These are phyloP conservation scores for Apiospora koreana DNA, from an alignment of 2,329 filamentous ascomycete species.

Conservation along the genomic window DNA sequence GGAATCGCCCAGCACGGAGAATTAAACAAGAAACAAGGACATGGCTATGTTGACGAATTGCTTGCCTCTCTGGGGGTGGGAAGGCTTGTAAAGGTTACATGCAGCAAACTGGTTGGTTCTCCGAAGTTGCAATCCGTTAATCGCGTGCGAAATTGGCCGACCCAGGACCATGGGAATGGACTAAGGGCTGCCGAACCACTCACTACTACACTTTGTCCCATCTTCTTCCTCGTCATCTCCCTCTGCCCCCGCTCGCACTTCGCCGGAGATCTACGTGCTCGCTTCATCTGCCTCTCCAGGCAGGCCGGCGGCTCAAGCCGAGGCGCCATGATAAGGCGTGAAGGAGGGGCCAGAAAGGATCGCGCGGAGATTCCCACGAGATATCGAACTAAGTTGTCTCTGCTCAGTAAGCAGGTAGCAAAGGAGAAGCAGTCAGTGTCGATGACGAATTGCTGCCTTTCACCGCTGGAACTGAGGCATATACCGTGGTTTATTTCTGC, in stretches of 20 bases:
- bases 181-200: background rate
- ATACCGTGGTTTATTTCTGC: background rate
- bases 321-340: background rate
- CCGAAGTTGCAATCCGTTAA: background rate
- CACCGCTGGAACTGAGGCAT: background rate
- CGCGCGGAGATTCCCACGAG: background rate
- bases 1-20: background rate
- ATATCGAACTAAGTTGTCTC: background rate
- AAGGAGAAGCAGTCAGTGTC: background rate
- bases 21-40: background rate
- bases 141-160: background rate
- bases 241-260: background rate
- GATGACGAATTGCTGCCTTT: background rate
- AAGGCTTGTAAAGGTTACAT: background rate
- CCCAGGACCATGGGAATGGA: slow-evolving; percentile 1
- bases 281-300: background rate
- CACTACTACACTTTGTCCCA: too few relatives aligned
- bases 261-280: background rate
- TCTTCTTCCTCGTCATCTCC: background rate
- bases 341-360: background rate
- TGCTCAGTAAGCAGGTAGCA: background rate
- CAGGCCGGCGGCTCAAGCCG: background rate
- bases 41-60: background rate
- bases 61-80: background rate
- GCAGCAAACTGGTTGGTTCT: background rate